Percentiles rank a stretch among this genome's conserved stretches.
phyloP scores from a whole-genome alignment of 2,329 filamentous ascomycete genomes.

The Ceratocystis ficicola region DNA sequence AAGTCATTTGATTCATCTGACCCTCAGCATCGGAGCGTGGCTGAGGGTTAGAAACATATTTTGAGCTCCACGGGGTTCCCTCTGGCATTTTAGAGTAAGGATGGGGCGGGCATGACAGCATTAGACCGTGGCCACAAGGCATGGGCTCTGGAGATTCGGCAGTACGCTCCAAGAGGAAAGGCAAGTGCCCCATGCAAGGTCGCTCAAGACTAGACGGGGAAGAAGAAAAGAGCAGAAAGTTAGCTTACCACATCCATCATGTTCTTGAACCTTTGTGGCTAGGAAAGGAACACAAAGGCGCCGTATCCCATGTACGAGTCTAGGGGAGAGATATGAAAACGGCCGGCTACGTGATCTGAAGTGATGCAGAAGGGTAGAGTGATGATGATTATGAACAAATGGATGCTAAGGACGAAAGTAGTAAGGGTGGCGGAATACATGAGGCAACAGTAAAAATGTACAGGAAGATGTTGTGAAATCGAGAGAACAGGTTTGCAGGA shows the following conservation, averaged over 20 bases:
- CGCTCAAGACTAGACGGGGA: slow-evolving; percentile 62
- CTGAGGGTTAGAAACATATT: slow-evolving; percentile 30
- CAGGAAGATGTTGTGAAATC: neutral
- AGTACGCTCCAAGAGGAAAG: slow-evolving; percentile 54
- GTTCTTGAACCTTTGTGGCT: slow-evolving; percentile 6
- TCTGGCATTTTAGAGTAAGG: slow-evolving; percentile 39
- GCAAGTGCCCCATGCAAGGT: slow-evolving; percentile 85
- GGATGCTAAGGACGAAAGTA: neutral
- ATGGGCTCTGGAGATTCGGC: slow-evolving; percentile 30
- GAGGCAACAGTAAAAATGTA: neutral
- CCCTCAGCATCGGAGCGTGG: slow-evolving; percentile 22
- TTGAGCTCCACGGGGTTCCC: slow-evolving; percentile 43
- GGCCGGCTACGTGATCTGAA: neutral
- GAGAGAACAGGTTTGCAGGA: neutral
- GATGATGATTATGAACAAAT: neutral
- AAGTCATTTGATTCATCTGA: slow-evolving; percentile 56
- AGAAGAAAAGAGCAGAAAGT: slow-evolving; percentile 11
- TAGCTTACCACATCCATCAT: slow-evolving; percentile 15
- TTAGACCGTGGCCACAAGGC: slow-evolving; percentile 78
- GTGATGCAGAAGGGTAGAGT: neutral
- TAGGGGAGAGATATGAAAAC: no score
- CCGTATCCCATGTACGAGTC: neutral
- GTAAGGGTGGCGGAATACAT: neutral
- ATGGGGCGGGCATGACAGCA: slow-evolving; percentile 79
- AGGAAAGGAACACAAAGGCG: neutral